Percentiles rank a stretch among this genome's conserved stretches.
These are phyloP conservation scores for Phoenix roebelenii DNA, from an alignment of 176 grass and related monocot species.

Conservation along the genomic window DNA sequence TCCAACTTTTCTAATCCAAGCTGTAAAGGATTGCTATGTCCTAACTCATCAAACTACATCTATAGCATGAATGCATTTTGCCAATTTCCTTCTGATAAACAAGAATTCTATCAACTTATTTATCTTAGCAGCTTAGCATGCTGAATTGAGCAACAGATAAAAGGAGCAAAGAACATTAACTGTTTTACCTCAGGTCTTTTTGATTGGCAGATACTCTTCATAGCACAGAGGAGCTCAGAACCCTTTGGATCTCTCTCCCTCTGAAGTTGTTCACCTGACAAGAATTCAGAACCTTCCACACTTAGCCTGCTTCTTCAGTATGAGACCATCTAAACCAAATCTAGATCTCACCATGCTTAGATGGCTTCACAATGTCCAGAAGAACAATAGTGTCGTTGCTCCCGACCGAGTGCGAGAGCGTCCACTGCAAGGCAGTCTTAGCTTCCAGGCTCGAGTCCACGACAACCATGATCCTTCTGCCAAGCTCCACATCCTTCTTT, in stretches of 20 bases:
- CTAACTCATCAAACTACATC: no score
- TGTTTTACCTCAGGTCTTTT: constrained; percentile 63
- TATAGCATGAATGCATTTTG: no score
- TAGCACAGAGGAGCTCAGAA: constrained; percentile 36
- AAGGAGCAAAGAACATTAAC: no score
- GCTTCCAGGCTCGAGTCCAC: constrained; percentile 41
- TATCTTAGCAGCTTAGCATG: no score
- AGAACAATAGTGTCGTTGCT: constrained; percentile 52
- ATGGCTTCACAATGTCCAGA: constrained; percentile 35
- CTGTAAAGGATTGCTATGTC: no score
- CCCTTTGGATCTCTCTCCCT: constrained; percentile 20
- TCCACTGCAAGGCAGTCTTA: constrained; percentile 60
- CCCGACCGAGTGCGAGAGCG: constrained; percentile 60
- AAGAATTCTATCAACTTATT: no score
- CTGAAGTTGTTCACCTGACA: constrained; percentile 15
- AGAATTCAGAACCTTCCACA: not conserved
- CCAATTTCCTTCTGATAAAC: no score
- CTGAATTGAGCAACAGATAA: no score
- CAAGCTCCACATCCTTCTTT: not conserved
- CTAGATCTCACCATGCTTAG: constrained; percentile 23
- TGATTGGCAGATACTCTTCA: constrained; percentile 71
- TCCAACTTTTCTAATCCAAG: no score
- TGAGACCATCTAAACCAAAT: not conserved
- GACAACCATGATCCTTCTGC: constrained; percentile 62
- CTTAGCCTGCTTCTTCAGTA: no score